These are phyloP conservation scores for Malus sieversii DNA, from an alignment of 306 rosid genomes.

Conservation along the genomic window DNA sequence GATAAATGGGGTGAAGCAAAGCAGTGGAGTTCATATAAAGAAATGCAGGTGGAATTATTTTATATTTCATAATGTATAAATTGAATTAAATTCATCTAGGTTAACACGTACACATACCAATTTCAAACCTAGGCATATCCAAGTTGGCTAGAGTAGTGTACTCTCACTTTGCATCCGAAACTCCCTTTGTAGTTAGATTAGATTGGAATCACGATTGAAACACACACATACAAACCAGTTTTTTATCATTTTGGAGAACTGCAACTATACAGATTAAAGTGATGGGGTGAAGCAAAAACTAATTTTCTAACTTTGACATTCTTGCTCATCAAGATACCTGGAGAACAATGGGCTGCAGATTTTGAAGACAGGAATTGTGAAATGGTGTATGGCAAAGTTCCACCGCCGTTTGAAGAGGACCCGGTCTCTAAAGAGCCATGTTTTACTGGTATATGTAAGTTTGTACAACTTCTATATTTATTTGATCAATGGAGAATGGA, in stretches of 20 bases:
- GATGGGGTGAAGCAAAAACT: background rate
- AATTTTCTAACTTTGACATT: background rate
- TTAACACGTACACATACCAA: no score
- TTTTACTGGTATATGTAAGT: constrained; percentile 65
- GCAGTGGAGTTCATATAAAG: constrained; percentile 86
- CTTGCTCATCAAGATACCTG: constrained; percentile 50
- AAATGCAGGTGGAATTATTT: constrained; percentile 65
- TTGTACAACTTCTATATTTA: background rate
- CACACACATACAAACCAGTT: background rate
- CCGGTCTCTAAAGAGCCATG: constrained; percentile 84
- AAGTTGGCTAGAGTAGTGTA: background rate
- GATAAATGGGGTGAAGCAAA: constrained; percentile 77
- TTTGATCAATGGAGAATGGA: background rate
- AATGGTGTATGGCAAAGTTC: constrained; percentile 88
- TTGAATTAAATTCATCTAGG: background rate
- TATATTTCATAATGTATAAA: constrained; percentile 1
- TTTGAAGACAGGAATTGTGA: constrained; percentile 98
- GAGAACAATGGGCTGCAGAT: constrained; percentile 84
- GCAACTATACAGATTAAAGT: background rate
- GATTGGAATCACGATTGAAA: background rate
- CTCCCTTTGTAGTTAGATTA: background rate
- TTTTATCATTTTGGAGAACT: background rate
- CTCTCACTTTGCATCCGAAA: background rate
- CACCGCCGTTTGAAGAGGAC: constrained; percentile 79
- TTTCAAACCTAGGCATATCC: background rate